Percentiles rank a stretch among this genome's conserved stretches.
These are phyloP conservation scores for Adansonia rubrostipa DNA, from an alignment of 441 rosid species.

Conservation along the genomic window DNA sequence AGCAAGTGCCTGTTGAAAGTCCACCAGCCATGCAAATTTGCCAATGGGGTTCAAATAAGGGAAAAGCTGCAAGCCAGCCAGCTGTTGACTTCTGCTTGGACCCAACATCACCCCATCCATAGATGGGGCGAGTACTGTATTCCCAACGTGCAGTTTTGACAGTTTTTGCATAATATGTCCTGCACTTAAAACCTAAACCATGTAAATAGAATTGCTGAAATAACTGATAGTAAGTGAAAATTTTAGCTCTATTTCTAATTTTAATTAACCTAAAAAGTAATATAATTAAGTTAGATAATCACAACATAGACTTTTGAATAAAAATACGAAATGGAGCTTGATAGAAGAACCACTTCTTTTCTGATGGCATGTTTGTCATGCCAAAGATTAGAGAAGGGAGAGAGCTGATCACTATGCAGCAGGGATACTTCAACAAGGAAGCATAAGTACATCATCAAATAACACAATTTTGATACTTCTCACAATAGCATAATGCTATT, in stretches of 20 bases:
- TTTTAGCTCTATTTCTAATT: background rate
- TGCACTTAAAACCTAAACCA: constrained; percentile 44
- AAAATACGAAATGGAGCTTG: constrained; percentile 1
- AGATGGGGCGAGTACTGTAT: constrained; percentile 87
- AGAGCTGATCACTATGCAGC: background rate
- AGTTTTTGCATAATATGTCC: constrained; percentile 66
- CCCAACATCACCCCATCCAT: constrained; percentile 94
- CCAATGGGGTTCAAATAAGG: constrained; percentile 99
- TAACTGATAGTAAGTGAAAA: background rate
- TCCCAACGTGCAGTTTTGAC: constrained; percentile 93
- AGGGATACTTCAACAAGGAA: background rate
- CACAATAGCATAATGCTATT: background rate
- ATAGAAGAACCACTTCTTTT: background rate
- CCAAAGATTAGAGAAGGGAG: background rate
- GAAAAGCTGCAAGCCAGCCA: constrained; percentile 98
- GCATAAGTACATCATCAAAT: background rate
- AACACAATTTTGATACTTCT: background rate
- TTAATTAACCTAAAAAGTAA: background rate
- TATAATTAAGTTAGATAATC: background rate
- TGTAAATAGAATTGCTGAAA: background rate
- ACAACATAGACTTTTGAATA: background rate
- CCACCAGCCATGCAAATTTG: constrained; percentile 99
- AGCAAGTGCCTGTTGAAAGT: constrained; percentile 82
- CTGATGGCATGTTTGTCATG: background rate
- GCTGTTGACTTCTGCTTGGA: constrained; percentile 89